Percentiles rank a stretch among this genome's conserved stretches.
Evolutionary conservation across 2,329 filamentous ascomycete species (phyloP).

Genomic region (Ascocoryne sarcoides): DNA sequence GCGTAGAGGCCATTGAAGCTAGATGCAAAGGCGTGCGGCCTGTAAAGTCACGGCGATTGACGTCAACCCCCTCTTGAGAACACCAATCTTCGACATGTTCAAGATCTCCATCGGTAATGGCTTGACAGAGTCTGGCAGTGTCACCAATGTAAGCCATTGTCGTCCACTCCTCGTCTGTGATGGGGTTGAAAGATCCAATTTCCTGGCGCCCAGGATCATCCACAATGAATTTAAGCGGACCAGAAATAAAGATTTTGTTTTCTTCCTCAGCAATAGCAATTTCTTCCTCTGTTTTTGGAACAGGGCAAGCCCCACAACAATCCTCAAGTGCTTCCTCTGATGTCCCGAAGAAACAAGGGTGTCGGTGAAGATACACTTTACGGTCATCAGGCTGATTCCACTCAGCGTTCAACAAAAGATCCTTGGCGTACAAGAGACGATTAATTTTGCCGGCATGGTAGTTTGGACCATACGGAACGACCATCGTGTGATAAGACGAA

Average conservation of each 20-base stretch:
- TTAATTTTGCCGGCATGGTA: constrained; percentile 66
- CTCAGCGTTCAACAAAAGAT: constrained; percentile 74
- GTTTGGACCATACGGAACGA: constrained; percentile 55
- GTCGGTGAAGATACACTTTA: constrained; percentile 70
- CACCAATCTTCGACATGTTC: constrained; percentile 65
- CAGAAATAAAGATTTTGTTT: constrained; percentile 66
- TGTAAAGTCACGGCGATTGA: constrained; percentile 68
- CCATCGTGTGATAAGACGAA: constrained; percentile 72
- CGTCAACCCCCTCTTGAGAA: constrained; percentile 56
- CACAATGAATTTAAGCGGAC: constrained; percentile 63
- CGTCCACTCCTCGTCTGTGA: constrained; percentile 78
- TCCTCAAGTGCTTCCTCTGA: constrained; percentile 68
- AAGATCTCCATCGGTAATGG: constrained; percentile 66
- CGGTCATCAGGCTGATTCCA: constrained; percentile 74
- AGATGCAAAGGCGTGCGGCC: constrained; percentile 74
- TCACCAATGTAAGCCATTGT: constrained; percentile 86
- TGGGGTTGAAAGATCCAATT: constrained; percentile 67
- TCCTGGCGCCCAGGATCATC: constrained; percentile 74
- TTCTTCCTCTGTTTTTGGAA: constrained; percentile 61
- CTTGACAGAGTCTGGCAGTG: constrained; percentile 67
- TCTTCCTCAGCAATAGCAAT: constrained; percentile 63
- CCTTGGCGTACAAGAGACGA: constrained; percentile 72
- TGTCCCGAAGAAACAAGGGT: constrained; percentile 77
- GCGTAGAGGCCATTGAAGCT: constrained; percentile 58
- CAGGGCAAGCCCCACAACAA: constrained; percentile 73